Evolutionary conservation across 495 filamentous ascomycete species (phyloP).

Genomic region (Pseudevernia furfuracea): DNA sequence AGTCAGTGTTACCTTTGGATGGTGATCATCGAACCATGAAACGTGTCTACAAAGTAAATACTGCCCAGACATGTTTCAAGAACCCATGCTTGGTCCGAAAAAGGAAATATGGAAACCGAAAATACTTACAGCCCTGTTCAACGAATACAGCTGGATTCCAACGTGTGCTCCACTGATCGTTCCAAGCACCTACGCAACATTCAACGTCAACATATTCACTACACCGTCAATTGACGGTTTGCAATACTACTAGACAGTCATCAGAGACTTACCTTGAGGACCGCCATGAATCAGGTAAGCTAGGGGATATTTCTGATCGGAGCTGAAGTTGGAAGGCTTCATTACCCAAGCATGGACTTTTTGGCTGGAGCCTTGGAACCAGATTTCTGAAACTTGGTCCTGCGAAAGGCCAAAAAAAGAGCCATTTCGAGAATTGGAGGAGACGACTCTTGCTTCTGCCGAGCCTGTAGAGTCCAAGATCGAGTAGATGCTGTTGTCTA

Average conservation of each 20-base stretch:
- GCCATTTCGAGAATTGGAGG: slow-evolving; percentile 62
- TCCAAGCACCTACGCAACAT: slow-evolving; percentile 59
- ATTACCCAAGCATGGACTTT: slow-evolving; percentile 72
- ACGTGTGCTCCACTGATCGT: slow-evolving; percentile 73
- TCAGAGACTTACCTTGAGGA: slow-evolving; percentile 51
- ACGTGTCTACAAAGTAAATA: neutral
- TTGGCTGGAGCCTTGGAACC: slow-evolving; percentile 55
- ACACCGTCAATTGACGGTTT: neutral
- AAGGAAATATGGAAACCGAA: neutral
- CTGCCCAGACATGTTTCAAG: neutral
- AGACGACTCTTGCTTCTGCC: slow-evolving; percentile 36
- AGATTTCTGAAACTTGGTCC: slow-evolving; percentile 60
- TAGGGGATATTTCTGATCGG: slow-evolving; percentile 68
- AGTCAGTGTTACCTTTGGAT: slow-evolving; percentile 28
- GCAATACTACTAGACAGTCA: neutral
- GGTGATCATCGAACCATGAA: neutral
- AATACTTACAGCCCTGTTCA: slow-evolving; percentile 55
- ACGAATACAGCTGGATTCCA: slow-evolving; percentile 92
- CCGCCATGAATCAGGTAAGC: slow-evolving; percentile 83
- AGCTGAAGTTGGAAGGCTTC: slow-evolving; percentile 71
- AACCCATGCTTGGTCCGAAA: neutral
- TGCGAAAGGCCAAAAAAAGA: slow-evolving; percentile 58
- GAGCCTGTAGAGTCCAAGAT: slow-evolving; percentile 47
- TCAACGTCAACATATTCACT: neutral
- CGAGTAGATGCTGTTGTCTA: slow-evolving; percentile 62